Base-by-base conservation (phyloP, 495 filamentous ascomycete species). In the Platismatia glauca region DNA sequence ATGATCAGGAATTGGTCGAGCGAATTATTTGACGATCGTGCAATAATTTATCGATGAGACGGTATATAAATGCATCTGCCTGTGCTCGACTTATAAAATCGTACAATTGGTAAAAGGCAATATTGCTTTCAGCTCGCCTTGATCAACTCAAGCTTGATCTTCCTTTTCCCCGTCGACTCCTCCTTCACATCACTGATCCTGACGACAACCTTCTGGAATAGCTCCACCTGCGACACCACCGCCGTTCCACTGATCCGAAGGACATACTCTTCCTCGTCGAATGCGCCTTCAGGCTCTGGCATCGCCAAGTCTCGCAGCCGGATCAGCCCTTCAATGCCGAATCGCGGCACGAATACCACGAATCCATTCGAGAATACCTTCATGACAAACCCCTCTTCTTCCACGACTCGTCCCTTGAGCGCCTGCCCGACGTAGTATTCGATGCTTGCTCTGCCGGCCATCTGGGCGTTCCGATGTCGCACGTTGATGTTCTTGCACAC, bases 401-500 rank as follows among this genome's bases (percentile, higher is more conserved):
- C 84, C 18, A 89, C 72, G 13, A 90, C 83, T 44, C 86, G 84
- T 18, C 90, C 90, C 74, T 94, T 94, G 39, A 97, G 84, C 4
- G 92, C 90, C 74, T 97, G 94, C 0, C 94, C 94, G 11, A 98
- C 94, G 71, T 97, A 97, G 74, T 96, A 98, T 67, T 96, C 91
- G 63, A 97, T 88, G 67, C 86, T 90, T 38, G 95, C 91, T 57
- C 94, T 84, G 22, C 91, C 95, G 4, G 95, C 95, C 71, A 94
- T 84, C 74, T 97, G 94, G 27, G 95, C 94, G 71, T 98, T 98
- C 62, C 94, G 87, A 71, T 98, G 95, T 3, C 95, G 88, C 29
- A 91, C 86, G 73, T 98, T 98, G 82, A 98, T 95, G 77, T 97
- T 97, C 73, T 89, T 90, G 83, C 94, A 97, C 15, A 97, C 88